A percentile compares a stretch with the other conserved stretches of the same genome.
Conservation (phyloP, 805 yeast species). For the Wickerhamomyces rabaulensis region DNA sequence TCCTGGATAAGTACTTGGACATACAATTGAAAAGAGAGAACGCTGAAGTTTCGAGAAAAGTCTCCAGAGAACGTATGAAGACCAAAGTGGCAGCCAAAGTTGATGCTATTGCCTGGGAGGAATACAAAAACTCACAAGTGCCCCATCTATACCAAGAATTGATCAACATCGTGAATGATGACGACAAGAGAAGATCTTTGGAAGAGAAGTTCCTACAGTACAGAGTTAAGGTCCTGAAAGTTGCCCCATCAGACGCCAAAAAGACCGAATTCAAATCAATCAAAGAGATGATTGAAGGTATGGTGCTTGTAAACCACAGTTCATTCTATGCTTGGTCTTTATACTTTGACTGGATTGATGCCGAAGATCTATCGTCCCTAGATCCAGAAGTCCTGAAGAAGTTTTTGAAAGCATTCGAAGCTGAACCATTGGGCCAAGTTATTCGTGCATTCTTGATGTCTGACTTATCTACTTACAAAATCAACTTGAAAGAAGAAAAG, state of each 20-base stretch:
- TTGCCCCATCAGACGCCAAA: conserved; percentile 44
- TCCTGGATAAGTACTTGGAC: conserved; percentile 38
- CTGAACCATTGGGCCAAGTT: conserved; percentile 56
- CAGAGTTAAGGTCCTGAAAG: conserved; percentile 46
- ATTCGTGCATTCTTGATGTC: conserved; percentile 62
- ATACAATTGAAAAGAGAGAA: conserved; percentile 37
- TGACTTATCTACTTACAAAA: conserved; percentile 56
- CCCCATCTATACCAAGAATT: conserved; percentile 49
- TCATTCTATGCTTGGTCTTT: conserved; percentile 67
- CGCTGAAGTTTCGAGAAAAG: conserved; percentile 31
- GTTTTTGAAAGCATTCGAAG: conserved; percentile 52
- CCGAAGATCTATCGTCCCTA: conserved; percentile 40
- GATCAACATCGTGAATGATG: conserved; percentile 59
- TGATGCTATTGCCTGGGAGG: conserved; percentile 41
- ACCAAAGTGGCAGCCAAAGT: conserved; percentile 13
- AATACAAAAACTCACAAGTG: conserved; percentile 46
- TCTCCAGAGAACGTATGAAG: conserved; percentile 45
- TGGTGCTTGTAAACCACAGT: conserved; percentile 62
- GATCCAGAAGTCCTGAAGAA: conserved; percentile 41
- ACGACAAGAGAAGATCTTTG: conserved; percentile 45
- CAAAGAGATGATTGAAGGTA: conserved; percentile 56
- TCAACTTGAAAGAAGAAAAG: conserved; percentile 15
- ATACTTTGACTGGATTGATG: conserved; percentile 72
- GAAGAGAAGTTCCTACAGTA: conserved; percentile 61
- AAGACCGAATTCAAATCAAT: conserved; percentile 36